Conservation (phyloP, 495 filamentous ascomycete species). For the Acidomyces sp. region DNA sequence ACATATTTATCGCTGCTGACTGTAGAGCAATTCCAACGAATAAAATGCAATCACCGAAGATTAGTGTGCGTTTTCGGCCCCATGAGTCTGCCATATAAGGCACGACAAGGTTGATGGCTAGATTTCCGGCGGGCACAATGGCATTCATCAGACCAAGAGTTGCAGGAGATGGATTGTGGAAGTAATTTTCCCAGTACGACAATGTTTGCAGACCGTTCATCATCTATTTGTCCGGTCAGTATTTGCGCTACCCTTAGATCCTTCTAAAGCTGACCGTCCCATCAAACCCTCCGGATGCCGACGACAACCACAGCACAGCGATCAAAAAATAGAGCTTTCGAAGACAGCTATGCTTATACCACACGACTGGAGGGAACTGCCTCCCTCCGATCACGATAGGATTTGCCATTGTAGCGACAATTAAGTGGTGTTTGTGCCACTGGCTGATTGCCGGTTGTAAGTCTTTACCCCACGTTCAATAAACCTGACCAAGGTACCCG, state of each 20-base stretch:
- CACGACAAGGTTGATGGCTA: not conserved
- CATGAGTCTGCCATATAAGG: not conserved
- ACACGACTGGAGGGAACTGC: too few relatives aligned
- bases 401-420: too few relatives aligned
- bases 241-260: not conserved
- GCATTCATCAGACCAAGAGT: constrained; percentile 3
- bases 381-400: too few relatives aligned
- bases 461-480: too few relatives aligned
- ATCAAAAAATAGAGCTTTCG: not conserved
- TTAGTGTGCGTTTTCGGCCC: constrained; percentile 1
- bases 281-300: not conserved
- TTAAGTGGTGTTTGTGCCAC: too few relatives aligned
- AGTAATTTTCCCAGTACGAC: constrained; percentile 1
- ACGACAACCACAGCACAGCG: not conserved
- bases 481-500: too few relatives aligned
- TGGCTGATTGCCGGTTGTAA: too few relatives aligned
- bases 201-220: constrained; percentile 6
- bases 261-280: not conserved
- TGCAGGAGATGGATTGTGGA: constrained; percentile 1
- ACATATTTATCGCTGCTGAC: not conserved
- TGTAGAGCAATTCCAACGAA: constrained; percentile 1
- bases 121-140: constrained; percentile 2
- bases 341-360: constrained; percentile 3
- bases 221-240: not conserved
- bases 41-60: constrained; percentile 1